A percentile compares a stretch with the other conserved stretches of the same genome.
These are phyloP conservation scores for Purpureocillium takamizusanense DNA, from an alignment of 2,329 filamentous ascomycete species.

Conservation along the genomic window DNA sequence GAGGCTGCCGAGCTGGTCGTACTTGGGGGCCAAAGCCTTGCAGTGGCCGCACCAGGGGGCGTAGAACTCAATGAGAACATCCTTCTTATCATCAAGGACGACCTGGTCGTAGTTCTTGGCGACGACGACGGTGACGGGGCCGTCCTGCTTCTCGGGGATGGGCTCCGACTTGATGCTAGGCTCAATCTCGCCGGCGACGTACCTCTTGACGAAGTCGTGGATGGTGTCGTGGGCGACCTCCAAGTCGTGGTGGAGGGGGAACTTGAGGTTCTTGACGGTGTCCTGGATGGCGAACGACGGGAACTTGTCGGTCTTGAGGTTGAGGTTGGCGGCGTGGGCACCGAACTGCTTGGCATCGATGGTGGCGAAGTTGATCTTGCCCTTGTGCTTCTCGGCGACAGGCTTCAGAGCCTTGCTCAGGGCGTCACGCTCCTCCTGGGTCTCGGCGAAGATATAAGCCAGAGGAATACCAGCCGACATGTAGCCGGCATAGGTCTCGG, in stretches of 20 bases:
- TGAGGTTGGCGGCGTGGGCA: constrained; percentile 91
- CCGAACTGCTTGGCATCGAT: constrained; percentile 93
- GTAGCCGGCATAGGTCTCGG: constrained; percentile 92
- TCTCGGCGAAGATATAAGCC: constrained; percentile 96
- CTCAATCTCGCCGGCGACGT: constrained; percentile 77
- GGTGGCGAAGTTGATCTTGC: constrained; percentile 93
- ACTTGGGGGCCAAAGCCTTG: constrained; percentile 95
- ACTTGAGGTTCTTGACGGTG: constrained; percentile 92
- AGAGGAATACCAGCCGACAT: constrained; percentile 89
- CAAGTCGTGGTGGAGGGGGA: constrained; percentile 79
- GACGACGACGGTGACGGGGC: constrained; percentile 78
- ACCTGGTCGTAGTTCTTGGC: constrained; percentile 89
- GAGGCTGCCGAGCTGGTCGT: constrained; percentile 77
- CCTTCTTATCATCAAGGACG: constrained; percentile 89
- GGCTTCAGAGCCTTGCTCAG: constrained; percentile 72
- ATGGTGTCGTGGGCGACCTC: constrained; percentile 66
- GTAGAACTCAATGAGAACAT: constrained; percentile 97
- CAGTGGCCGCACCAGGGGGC: constrained; percentile 99
- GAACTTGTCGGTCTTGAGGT: constrained; percentile 92
- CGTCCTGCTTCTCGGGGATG: constrained; percentile 87
- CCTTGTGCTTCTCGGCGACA: constrained; percentile 84
- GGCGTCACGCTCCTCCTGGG: constrained; percentile 74
- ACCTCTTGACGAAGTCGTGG: constrained; percentile 76
- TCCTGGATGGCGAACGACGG: constrained; percentile 97
- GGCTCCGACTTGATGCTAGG: constrained; percentile 98